Percentiles rank a stretch among this genome's conserved stretches.
These are phyloP conservation scores for Aspergillus biplanus DNA, from an alignment of 495 filamentous ascomycete genomes.

Conservation along the genomic window DNA sequence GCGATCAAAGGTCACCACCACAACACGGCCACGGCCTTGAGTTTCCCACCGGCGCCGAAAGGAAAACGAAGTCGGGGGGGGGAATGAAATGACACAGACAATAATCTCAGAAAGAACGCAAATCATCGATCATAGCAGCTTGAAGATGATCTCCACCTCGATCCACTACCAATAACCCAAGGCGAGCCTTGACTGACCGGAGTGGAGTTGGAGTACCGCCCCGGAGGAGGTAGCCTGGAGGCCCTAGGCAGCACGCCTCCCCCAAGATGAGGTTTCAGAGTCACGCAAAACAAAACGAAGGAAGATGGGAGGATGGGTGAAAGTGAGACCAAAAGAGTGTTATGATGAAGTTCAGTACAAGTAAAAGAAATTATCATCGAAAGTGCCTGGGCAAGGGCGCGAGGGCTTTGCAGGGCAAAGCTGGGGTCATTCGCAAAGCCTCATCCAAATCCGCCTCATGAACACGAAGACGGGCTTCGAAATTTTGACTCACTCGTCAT, in stretches of 20 bases:
- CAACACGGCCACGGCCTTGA: not conserved
- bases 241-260: not conserved
- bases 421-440: slow-evolving; percentile 11
- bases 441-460: slow-evolving; percentile 5
- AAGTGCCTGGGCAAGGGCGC: not conserved
- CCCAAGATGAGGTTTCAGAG: slow-evolving; percentile 1
- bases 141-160: slow-evolving; percentile 8
- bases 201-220: slow-evolving; percentile 3
- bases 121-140: slow-evolving; percentile 4
- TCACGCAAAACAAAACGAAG: not conserved
- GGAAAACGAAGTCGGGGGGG: not conserved
- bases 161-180: not conserved
- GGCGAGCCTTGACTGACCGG: slow-evolving; percentile 5
- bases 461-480: not conserved
- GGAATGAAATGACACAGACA: not conserved
- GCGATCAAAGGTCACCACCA: not conserved
- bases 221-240: not conserved
- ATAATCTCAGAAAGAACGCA: not conserved
- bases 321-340: not conserved
- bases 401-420: slow-evolving; percentile 9
- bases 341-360: not conserved
- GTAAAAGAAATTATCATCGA: not conserved
- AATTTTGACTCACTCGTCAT: slow-evolving; percentile 7
- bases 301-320: not conserved
- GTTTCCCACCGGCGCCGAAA: not conserved